Evolutionary conservation across 495 filamentous ascomycete genomes (phyloP).

Genomic region (Penicillium atrosanguineum): DNA sequence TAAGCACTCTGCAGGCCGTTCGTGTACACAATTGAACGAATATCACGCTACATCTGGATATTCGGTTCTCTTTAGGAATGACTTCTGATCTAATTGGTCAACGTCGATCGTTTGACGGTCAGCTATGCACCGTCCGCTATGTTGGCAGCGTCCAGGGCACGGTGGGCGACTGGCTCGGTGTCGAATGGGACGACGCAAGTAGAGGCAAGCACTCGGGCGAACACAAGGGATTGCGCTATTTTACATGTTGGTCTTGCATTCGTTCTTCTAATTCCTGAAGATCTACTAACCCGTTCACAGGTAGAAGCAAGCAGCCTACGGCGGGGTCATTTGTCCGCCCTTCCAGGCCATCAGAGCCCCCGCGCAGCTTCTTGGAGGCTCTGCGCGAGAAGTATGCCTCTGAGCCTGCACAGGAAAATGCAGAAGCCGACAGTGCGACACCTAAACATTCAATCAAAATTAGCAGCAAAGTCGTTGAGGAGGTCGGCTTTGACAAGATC

Average conservation of each 20-base stretch:
- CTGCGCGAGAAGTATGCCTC: conserved; percentile 79
- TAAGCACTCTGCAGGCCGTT: conserved; percentile 18
- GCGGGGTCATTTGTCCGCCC: conserved; percentile 86
- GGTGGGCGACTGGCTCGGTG: conserved; percentile 81
- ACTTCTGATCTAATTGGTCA: conserved; percentile 36
- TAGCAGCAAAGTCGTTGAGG: conserved; percentile 85
- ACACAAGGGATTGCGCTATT: conserved; percentile 76
- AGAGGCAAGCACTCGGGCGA: conserved; percentile 89
- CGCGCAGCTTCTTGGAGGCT: conserved; percentile 73
- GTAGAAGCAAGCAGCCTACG: conserved; percentile 60
- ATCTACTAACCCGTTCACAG: conserved; percentile 39
- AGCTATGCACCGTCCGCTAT: conserved; percentile 81
- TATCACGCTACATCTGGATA: background rate
- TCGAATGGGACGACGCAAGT: conserved; percentile 89
- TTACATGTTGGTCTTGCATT: conserved; percentile 59
- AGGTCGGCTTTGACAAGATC: conserved; percentile 95
- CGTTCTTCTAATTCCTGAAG: background rate
- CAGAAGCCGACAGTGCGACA: conserved; percentile 14
- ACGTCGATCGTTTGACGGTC: conserved; percentile 71
- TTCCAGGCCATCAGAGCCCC: conserved; percentile 62
- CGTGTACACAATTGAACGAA: conserved; percentile 1
- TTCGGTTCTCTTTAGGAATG: conserved; percentile 1
- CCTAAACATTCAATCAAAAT: conserved; percentile 57
- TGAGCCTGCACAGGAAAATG: conserved; percentile 36
- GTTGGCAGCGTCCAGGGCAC: conserved; percentile 74